Base-by-base conservation (phyloP, 345 rosid species). In the Lepidium sativum region DNA sequence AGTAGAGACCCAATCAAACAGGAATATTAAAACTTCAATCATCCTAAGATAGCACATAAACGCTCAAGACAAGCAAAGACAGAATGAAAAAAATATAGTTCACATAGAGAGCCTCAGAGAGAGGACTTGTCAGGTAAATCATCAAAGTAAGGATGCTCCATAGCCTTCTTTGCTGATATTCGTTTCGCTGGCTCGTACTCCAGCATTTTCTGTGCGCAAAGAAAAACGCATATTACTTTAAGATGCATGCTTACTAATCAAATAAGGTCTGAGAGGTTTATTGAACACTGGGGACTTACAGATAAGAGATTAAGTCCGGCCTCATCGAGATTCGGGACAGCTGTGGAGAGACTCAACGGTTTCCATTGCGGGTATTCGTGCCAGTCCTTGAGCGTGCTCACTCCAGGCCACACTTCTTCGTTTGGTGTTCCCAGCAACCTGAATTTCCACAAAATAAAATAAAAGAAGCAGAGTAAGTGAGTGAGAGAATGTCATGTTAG, bases 341-440 rank as follows among this genome's bases (percentile, higher is more conserved):
- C 87, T 8, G 85, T 61, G 35, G 89, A 77, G 71, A 94, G 76
- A 61, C 71, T 78, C 69, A 82, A 84, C 10, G 95, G 84, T 55
- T 72, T 90, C 99, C 99, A 94, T 20, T 88, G 92, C 0, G 99
- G 97, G 79, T 94, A 94, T 71, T 88, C 99, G 35, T 94, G 99
- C 99, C 99, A 94, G 81, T 90, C 90, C 80, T 84, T 69, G 67
- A 94, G 81, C 50, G 50, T 75, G 83, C 97, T 83, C 18, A 94
- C 96, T 63, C 96, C 99, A 1, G 99, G 97, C 97, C 99, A 94
- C 60, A 90, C 64, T 66, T 82, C 18, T 58, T 94, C 97, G 75
- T 90, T 86, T 41, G 99, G 99, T 55, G 99, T 91, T 41, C 99
- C 97, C 63, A 95, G 61, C 72, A 91, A 78, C 85, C 97, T 88